These are phyloP conservation scores for Leishmania gerbilli DNA, from an alignment of 208 protist genomes.

Conservation along the genomic window DNA sequence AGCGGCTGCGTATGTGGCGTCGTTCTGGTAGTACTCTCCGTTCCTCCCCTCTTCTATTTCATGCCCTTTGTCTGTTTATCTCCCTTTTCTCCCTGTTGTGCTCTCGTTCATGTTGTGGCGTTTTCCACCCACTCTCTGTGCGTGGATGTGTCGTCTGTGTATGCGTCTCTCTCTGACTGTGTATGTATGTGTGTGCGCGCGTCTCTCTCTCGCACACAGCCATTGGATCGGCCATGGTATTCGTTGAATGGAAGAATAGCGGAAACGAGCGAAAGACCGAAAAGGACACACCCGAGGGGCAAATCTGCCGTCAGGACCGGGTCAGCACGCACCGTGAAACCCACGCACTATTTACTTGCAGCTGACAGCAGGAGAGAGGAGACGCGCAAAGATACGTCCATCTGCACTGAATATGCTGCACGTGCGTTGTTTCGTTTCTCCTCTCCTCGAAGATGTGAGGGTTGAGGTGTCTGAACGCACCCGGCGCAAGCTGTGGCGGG, in stretches of 20 bases:
- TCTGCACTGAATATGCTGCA: neutral
- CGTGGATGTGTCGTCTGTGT: conserved; percentile 2
- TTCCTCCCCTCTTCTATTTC: neutral
- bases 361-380: neutral
- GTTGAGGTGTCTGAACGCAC: neutral
- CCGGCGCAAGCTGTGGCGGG: neutral
- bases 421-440: neutral
- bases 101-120: neutral
- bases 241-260: conserved; percentile 1
- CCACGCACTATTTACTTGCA: neutral
- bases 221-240: conserved; percentile 2
- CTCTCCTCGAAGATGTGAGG: neutral
- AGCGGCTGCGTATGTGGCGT: neutral
- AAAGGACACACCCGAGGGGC: neutral
- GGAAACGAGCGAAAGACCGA: neutral
- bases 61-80: conserved; percentile 3
- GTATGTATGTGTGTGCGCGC: neutral
- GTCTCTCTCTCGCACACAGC: neutral
- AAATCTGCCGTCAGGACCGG: neutral
- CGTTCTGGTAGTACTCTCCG: neutral
- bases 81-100: neutral
- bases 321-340: neutral
- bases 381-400: neutral
- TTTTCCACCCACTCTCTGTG: neutral
- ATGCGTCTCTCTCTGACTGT: neutral